Base-by-base conservation (phyloP, 345 rosid species). In the Eutrema yunnanense region DNA sequence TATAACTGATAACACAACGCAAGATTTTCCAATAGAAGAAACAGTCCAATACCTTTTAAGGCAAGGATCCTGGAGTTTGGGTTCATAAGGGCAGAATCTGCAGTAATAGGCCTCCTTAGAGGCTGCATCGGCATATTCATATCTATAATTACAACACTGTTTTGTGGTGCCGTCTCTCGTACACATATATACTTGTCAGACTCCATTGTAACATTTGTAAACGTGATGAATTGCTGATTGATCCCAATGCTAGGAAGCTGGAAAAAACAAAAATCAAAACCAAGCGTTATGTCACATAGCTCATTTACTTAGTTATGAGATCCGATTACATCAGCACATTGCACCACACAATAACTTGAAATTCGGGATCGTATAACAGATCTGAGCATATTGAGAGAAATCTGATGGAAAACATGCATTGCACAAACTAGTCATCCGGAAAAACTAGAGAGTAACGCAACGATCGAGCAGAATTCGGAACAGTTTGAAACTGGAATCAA, bases 121-220 rank as follows among this genome's bases (percentile, higher is more conserved):
- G 96, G 97, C 79, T 92, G 96, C 78, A 75, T 86, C 40, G 98
- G 96, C 94, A 86, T 83, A 71, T 47, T 88, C 96, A 92, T 89
- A 70, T 86, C 98, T 42, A 89, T 67, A 62, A 92, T 85, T 12
- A 89, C 96, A 42, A 89, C 94, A 67, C 90, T 89, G 56, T 88
- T 88, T 69, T 89, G 96, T 0, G 92, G 92, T n/a, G 96, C 73
- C 14, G 96, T 92, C 80, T 92, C 96, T 72, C 92, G 81, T 42
- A 92, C 96, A 66, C 94, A 92, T 27, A 92, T 92, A 33, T 85
- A 92, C 84, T 88, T 92, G 49, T 92, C 94, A 4, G 98, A 89
- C 61, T 89, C 98, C 92, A 85, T 89, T 0, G 96, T 92, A 41
- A 92, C 90, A 64, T 89, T 82, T 10, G 96, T 88, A 67, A 92